Evolutionary conservation across 768 basidiomycete genomes (phyloP).

Genomic region (Holtermannia corniformis): DNA sequence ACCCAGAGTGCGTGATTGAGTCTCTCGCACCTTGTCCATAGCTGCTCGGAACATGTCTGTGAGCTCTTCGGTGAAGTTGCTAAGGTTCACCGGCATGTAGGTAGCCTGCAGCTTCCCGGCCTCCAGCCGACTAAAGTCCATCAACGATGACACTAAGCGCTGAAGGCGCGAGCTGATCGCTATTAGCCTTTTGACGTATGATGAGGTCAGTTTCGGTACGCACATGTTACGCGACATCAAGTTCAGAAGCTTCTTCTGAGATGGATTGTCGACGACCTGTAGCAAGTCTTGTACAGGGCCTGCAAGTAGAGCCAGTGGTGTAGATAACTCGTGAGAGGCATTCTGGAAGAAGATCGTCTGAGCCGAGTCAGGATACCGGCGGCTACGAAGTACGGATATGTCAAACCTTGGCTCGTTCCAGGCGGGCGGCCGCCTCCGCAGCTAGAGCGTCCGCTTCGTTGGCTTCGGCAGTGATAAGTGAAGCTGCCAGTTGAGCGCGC

Average conservation of each 20-base stretch:
- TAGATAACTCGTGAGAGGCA: conserved; percentile 34
- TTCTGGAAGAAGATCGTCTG: conserved; percentile 29
- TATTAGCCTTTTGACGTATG: too few relatives aligned
- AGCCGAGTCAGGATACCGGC: background rate
- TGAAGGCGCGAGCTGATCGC: conserved; percentile 20
- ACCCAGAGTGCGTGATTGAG: too few relatives aligned
- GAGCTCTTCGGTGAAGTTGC: conserved; percentile 36
- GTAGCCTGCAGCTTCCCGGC: conserved; percentile 34
- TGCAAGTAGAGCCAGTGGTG: conserved; percentile 31
- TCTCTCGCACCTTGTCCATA: conserved; percentile 36
- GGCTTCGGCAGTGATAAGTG: conserved; percentile 21
- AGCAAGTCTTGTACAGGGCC: conserved; percentile 35
- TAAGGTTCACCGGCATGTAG: conserved; percentile 37
- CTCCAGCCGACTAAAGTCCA: conserved; percentile 44
- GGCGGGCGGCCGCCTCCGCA: conserved; percentile 13
- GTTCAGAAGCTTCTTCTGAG: background rate
- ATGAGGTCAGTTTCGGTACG: background rate
- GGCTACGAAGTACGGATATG: background rate
- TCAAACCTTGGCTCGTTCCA: conserved; percentile 28
- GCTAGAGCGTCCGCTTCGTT: conserved; percentile 16
- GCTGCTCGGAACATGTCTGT: conserved; percentile 41
- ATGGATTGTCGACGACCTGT: conserved; percentile 4
- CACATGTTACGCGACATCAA: background rate
- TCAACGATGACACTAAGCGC: conserved; percentile 42
- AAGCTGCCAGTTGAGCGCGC: conserved; percentile 23